Base-by-base conservation (phyloP, 2,329 filamentous ascomycete species). In the Fusarium sp. region DNA sequence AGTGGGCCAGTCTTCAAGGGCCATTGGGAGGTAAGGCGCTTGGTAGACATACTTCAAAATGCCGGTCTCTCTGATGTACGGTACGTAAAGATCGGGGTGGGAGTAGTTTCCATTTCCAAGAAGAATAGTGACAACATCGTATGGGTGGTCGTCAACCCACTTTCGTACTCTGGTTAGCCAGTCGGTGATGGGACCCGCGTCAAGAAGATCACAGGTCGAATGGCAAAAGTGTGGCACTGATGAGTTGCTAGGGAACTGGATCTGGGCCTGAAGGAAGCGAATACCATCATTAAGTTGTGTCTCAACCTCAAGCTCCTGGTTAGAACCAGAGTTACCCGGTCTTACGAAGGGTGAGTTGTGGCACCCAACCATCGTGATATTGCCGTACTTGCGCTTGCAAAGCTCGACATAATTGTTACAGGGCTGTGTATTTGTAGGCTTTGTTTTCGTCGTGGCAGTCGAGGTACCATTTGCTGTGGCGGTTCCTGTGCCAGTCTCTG, bases 51-150 rank as follows among this genome's bases (percentile, higher is more conserved):
- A 94, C 53, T 91, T 87, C 25, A 89, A 83, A 32, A 98, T 87
- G 9, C 95, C 95, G 0, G 92, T 91, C 60, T 88, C 84, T 79
- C 93, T 85, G 73, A 98, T 92, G 38, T 90, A 91, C 0, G 87
- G 87, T 10, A 88, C 89, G 80, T 94, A 97, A 2, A 92, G 85
- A 9, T 85, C 83, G 3, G 88, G 85, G 9, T 81, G 72, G n/a
- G 91, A 90, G 79, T 92, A 93, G 83, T 95, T 93, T 77, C 89
- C 91, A 81, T 98, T 98, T 64, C 92, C 94, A 57, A 98, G 91
- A 23, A 98, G 86, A 72, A 98, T 91, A 3, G 94, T 95, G 32
- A 98, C 89, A 3, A 98, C 93, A 73, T 98, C 95, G 83, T 94
- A 96, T 0, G 94, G 95, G 75, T 98, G 91, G 1, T 79, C 76